phyloP scores from a whole-genome alignment of 208 protist species.

The Wallacemonas sp. region DNA sequence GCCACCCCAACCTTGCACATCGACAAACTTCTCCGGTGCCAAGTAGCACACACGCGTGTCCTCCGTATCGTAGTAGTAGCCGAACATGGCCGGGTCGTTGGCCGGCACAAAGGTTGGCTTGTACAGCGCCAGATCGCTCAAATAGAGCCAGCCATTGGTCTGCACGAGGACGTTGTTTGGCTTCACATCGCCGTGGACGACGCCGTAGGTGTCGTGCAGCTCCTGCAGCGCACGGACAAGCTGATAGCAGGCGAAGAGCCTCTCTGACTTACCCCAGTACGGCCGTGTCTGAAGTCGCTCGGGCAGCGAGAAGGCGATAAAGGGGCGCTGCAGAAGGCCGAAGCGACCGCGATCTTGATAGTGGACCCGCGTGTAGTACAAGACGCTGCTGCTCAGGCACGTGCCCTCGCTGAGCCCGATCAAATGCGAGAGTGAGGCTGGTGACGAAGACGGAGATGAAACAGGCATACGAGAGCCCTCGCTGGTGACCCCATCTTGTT shows the following conservation, averaged over 20 bases:
- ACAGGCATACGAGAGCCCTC: no score
- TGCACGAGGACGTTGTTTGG: conserved; percentile 83
- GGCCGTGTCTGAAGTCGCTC: conserved; percentile 77
- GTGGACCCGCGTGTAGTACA: conserved; percentile 38
- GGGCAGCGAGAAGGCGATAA: conserved; percentile 67
- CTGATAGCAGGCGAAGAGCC: conserved; percentile 74
- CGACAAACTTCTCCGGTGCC: conserved; percentile 86
- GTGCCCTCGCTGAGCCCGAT: neutral
- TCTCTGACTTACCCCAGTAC: conserved; percentile 35
- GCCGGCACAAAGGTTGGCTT: conserved; percentile 70
- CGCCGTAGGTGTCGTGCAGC: conserved; percentile 75
- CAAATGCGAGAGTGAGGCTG: neutral
- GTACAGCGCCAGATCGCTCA: conserved; percentile 86
- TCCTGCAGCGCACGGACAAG: conserved; percentile 65
- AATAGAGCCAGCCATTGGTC: conserved; percentile 67
- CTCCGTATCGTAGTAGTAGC: conserved; percentile 90
- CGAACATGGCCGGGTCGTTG: conserved; percentile 77
- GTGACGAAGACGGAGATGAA: neutral
- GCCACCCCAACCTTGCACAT: conserved; percentile 16
- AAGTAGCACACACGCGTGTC: conserved; percentile 80
- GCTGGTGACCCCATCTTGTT: no score
- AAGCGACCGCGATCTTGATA: conserved; percentile 38
- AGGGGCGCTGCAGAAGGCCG: conserved; percentile 73
- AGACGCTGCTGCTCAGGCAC: conserved; percentile 18
- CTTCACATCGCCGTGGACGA: conserved; percentile 91